A percentile compares a stretch with the other conserved stretches of the same genome.
Evolutionary conservation across 2,329 filamentous ascomycete species (phyloP).

Genomic region (Talaromyces atroroseus): DNA sequence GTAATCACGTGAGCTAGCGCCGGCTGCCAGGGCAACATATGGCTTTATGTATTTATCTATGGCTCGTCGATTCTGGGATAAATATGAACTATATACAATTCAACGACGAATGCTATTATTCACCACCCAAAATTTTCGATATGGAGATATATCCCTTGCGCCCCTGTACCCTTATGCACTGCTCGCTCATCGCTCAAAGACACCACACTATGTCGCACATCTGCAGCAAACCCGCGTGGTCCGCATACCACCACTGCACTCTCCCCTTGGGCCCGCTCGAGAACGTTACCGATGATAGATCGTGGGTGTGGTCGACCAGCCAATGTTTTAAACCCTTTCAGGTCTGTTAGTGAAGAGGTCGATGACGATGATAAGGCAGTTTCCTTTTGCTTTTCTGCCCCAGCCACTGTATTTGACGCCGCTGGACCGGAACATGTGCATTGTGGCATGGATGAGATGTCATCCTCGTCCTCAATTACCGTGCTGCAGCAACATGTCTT

Average conservation of each 20-base stretch:
- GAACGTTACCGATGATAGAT: slow-evolving; percentile 48
- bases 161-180: slow-evolving; percentile 62
- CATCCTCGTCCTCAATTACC: slow-evolving; percentile 43
- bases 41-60: no score
- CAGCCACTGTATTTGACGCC: background rate
- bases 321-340: slow-evolving; percentile 14
- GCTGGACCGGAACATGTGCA: slow-evolving; percentile 34
- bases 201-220: slow-evolving; percentile 52
- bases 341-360: slow-evolving; percentile 6
- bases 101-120: background rate
- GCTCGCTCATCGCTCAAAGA: slow-evolving; percentile 58
- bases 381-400: background rate
- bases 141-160: slow-evolving; percentile 59
- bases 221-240: slow-evolving; percentile 49
- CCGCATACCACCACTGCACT: slow-evolving; percentile 60
- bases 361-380: slow-evolving; percentile 2
- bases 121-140: slow-evolving; percentile 37
- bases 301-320: slow-evolving; percentile 49
- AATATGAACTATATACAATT: no score
- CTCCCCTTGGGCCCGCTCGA: slow-evolving; percentile 58
- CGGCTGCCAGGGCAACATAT: no score
- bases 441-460: slow-evolving; percentile 23
- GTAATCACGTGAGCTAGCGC: background rate
- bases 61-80: no score
- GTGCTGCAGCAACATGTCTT: slow-evolving; percentile 47